Evolutionary conservation across 108 stramenopile species (phyloP), one percentile per base, ranked within the genome.

Genomic region (Nitzschia putrida): DNA sequence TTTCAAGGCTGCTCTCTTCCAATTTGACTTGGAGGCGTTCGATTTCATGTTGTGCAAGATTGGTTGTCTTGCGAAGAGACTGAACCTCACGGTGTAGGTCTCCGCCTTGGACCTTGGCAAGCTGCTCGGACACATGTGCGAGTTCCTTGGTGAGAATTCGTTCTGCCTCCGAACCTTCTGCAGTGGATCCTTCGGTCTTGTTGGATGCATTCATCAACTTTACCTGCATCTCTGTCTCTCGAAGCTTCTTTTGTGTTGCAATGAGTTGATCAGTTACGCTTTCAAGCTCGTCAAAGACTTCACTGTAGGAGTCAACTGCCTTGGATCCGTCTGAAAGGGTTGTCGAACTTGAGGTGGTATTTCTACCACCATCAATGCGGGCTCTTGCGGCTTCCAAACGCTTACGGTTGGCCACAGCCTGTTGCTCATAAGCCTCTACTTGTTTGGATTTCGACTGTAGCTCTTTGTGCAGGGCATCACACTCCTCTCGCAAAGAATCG

Each of bases 221-320:
- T 61, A n/a, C n/a, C n/a, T n/a, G n/a, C n/a, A n/a, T n/a, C n/a
- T n/a, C 82, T 7, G 83, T 68, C 52, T 51, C 72, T 21, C 81
- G 76, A 18, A 86, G 65, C 43, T 80, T 82, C 49, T 80, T 74
- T 63, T 87, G 82, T 10, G 88, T 77, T 11, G 73, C 73, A 56
- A 85, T 82, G 22, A 90, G 67, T 61, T 85, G 84, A 54, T 87
- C 88, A 0, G 86, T 85, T 12, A 85, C 85, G 8, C 73, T 38
- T 55, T 90, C 88, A 39, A 90, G 71, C 57, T 90, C 88, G 55
- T 86, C 83, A 41, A 82, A 80, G 11, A 88, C 53, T 24, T 78
- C 82, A 58, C 39, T 52, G 34, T 82, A 82, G 53, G 85, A 82
- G 13, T 74, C 80, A 57, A 79, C 71, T 11, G 68, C 0, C 8